Conservation (phyloP, 1,284 basidiomycete species). For the Gymnopus androsaceus region DNA sequence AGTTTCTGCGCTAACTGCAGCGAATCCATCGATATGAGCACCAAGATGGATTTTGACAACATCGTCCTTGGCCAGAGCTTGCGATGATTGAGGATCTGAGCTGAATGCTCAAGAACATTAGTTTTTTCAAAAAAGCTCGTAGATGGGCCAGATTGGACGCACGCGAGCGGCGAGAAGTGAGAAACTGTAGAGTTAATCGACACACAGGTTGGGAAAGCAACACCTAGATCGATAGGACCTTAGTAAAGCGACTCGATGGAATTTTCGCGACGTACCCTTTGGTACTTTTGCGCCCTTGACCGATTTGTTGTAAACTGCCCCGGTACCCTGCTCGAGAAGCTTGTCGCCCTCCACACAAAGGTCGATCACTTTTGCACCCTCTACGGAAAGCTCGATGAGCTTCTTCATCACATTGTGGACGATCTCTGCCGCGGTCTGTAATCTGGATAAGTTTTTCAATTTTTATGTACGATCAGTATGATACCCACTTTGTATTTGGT, state of each 20-base stretch:
- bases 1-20: constrained; percentile 89
- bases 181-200: constrained; percentile 90
- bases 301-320: constrained; percentile 87
- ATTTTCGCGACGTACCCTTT: constrained; percentile 66
- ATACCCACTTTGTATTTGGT: constrained; percentile 78
- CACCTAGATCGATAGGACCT: constrained; percentile 50
- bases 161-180: constrained; percentile 81
- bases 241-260: neutral
- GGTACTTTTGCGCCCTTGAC: constrained; percentile 84
- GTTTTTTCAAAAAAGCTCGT: neutral
- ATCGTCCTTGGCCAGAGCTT: constrained; percentile 81
- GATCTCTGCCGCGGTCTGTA: constrained; percentile 86
- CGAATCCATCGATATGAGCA: constrained; percentile 95
- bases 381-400: constrained; percentile 73
- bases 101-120: constrained; percentile 35
- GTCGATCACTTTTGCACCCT: constrained; percentile 89
- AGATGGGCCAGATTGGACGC: constrained; percentile 33
- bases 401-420: constrained; percentile 85
- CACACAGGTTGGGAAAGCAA: constrained; percentile 92
- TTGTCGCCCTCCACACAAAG: constrained; percentile 92
- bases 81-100: constrained; percentile 69
- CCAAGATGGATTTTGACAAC: constrained; percentile 96
- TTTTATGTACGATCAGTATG: neutral
- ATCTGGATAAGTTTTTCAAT: constrained; percentile 13
- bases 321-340: constrained; percentile 84